Evolutionary conservation across 73 alveolate genomes (phyloP), one percentile per base, ranked within the genome.

Genomic region (Tetrahymena thermophila): DNA sequence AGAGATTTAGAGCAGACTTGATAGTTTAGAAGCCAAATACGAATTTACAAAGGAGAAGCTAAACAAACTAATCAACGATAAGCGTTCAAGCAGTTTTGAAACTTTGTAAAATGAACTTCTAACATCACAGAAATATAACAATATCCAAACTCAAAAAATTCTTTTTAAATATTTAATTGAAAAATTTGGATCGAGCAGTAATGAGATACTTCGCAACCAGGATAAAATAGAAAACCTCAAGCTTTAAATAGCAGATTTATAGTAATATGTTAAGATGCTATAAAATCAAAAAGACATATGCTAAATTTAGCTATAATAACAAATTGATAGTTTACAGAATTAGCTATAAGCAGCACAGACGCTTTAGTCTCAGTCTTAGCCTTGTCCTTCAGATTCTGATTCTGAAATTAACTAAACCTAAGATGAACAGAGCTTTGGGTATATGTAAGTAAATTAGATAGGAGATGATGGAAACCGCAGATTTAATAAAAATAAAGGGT

Each of bases 11-110:
- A 98, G 97, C 1, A 85, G 85, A 43, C 50, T 97, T 38, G 99
- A 97, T 38, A 58, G 96, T 4, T 94, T 97, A 14, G 98, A 97
- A 58, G 98, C 97, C 38, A 97, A 97, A 89, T 42, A 55, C 28
- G 96, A 83, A 23, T 96, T 94, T 93, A 84, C 93, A 1, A 93
- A 96, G 34, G 94, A 93, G 21, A 96, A 96, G 85, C 94, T 97
- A 35, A 84, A 85, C 43, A 94, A 44, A 35, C 13, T 96, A 23
- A 93, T 93, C 55, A 44, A 85, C 19, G 94, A 96, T 31, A 94
- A 94, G 10, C 96, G 94, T 85, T 95, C 56, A 28, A 94, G 85
- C 28, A 35, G 89, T 84, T 83, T 94, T 23, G 44, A 96, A 50
- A 96, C 58, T n/a, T 93, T 96, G 17, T 43, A 94, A 96, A 94